Conservation (phyloP, 192 early-diverging fungal genomes). For the Podila verticillata region DNA sequence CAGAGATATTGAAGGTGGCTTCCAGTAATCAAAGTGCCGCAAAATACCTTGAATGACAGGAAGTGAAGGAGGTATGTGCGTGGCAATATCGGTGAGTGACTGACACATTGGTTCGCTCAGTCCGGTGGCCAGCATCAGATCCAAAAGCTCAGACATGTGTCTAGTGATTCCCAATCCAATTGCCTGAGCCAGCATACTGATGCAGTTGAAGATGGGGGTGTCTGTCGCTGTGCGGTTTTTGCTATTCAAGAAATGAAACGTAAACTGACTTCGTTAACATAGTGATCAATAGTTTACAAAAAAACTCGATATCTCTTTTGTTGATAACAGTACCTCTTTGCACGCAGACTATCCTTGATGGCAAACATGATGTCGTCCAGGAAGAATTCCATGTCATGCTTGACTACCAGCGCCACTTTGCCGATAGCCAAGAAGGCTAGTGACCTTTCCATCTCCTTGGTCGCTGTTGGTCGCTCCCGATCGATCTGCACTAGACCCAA, state of each 20-base stretch:
- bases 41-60: constrained; percentile 82
- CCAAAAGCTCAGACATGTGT: constrained; percentile 85
- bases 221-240: constrained; percentile 58
- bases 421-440: constrained; percentile 87
- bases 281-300: background rate
- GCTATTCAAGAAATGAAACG: constrained; percentile 2
- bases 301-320: background rate
- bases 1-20: background rate
- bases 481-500: constrained; percentile 75
- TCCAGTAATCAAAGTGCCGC: background rate
- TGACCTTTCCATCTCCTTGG: constrained; percentile 29
- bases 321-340: constrained; percentile 64
- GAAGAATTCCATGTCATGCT: constrained; percentile 78
- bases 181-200: constrained; percentile 87
- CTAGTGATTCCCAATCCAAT: constrained; percentile 85
- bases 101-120: constrained; percentile 81
- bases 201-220: constrained; percentile 79
- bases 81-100: constrained; percentile 80
- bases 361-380: constrained; percentile 78
- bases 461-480: constrained; percentile 59
- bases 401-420: constrained; percentile 81
- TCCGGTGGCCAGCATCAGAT: constrained; percentile 91
- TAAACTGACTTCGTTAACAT: background rate
- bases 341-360: constrained; percentile 77
- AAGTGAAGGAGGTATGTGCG: constrained; percentile 82